A percentile compares a stretch with the other conserved stretches of the same genome.
Evolutionary conservation across 306 rosid species (phyloP).

Genomic region (Malus fusca): DNA sequence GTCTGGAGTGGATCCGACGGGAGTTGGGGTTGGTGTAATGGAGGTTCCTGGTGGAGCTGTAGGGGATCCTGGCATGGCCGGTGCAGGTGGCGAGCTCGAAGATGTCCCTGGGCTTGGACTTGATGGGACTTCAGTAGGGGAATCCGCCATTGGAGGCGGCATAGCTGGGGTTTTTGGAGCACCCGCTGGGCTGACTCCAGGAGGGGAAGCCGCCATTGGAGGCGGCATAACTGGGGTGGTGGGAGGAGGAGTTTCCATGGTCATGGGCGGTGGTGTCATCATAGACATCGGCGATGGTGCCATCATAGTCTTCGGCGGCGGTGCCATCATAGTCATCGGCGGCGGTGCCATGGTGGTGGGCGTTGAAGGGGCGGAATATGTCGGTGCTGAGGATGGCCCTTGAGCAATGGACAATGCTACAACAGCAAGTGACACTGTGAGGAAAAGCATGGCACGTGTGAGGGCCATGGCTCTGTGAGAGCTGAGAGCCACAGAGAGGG

Average conservation of each 20-base stretch:
- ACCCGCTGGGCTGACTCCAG: neutral
- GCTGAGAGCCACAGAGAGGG: neutral
- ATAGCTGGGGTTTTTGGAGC: neutral
- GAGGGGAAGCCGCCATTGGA: neutral
- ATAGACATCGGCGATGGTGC: neutral
- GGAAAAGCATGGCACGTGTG: constrained; percentile 36
- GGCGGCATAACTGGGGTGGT: neutral
- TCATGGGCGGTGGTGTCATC: neutral
- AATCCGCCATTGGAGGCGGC: neutral
- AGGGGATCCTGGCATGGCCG: neutral
- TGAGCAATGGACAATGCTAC: constrained; percentile 42
- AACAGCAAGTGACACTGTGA: constrained; percentile 28
- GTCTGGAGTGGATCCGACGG: neutral
- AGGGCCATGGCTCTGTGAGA: constrained; percentile 35
- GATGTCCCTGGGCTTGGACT: neutral
- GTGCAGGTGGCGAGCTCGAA: constrained; percentile 8
- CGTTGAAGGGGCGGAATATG: neutral
- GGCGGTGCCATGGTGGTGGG: neutral
- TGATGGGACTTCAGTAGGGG: neutral
- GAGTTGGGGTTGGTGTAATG: neutral
- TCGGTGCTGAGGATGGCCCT: constrained; percentile 39
- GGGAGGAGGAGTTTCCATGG: constrained; percentile 1
- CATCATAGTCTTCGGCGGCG: neutral
- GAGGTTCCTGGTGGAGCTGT: neutral
- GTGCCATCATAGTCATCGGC: neutral